A percentile compares a stretch with the other conserved stretches of the same genome.
These are phyloP conservation scores for Corylus heterophylla DNA, from an alignment of 306 rosid species.

Conservation along the genomic window DNA sequence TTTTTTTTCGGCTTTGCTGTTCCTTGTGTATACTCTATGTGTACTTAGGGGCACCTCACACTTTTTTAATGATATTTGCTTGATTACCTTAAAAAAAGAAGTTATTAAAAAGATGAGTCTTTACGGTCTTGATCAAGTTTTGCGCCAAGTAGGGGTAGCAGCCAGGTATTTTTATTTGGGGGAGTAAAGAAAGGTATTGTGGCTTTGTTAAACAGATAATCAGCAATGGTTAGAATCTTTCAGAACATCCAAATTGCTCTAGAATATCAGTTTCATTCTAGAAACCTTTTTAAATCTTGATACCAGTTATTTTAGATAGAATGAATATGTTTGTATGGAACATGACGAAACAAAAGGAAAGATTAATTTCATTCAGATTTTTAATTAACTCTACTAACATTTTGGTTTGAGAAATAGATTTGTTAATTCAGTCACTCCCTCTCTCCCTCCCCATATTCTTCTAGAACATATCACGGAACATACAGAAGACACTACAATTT, in stretches of 20 bases:
- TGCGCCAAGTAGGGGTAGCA: background rate
- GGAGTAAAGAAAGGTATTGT: background rate
- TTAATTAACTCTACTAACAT: no score
- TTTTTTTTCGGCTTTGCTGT: no score
- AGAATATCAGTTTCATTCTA: background rate
- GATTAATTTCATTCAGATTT: background rate
- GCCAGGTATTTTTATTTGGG: background rate
- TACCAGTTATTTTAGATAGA: background rate
- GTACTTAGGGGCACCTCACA: no score
- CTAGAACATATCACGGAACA: background rate
- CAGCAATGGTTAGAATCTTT: background rate
- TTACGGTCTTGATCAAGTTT: background rate
- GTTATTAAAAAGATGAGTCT: background rate
- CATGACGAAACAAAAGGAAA: background rate
- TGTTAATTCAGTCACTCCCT: background rate
- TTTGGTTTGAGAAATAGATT: no score
- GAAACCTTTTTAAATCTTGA: background rate
- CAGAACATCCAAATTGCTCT: background rate
- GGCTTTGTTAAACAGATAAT: background rate
- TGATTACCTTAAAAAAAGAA: no score
- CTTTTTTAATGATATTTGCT: no score
- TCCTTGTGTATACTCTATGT: no score
- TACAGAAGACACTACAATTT: background rate
- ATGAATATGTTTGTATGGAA: background rate
- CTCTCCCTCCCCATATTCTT: background rate